phyloP scores from a whole-genome alignment of 768 basidiomycete species.

The Amanita rubescens region DNA sequence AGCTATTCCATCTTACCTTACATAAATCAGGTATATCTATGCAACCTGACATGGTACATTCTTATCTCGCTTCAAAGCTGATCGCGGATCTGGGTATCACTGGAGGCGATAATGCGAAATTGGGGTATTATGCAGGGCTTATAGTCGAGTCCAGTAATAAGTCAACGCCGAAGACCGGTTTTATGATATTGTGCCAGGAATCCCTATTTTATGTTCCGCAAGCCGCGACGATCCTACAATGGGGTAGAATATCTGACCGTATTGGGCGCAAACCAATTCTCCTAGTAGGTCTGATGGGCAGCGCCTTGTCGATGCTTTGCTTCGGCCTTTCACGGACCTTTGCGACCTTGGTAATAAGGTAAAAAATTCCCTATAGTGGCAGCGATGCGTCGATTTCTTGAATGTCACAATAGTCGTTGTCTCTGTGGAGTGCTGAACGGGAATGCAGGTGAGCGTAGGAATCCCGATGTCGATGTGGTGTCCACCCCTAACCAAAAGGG shows the following conservation, averaged over 20 bases:
- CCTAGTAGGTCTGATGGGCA: conserved; percentile 45
- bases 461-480: neutral
- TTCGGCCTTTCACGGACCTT: conserved; percentile 61
- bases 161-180: neutral
- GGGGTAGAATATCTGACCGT: conserved; percentile 56
- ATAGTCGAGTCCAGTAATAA: conserved; percentile 27
- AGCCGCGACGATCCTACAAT: conserved; percentile 50
- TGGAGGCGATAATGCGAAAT: conserved; percentile 53
- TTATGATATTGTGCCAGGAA: conserved; percentile 29
- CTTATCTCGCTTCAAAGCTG: conserved; percentile 29
- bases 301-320: conserved; percentile 42
- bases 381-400: neutral
- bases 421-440: conserved; percentile 63
- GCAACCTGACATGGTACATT: no score
- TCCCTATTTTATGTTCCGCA: conserved; percentile 56
- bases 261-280: conserved; percentile 57
- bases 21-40: conserved; percentile 2
- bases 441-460: conserved; percentile 39
- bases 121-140: conserved; percentile 63
- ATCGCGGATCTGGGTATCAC: conserved; percentile 55
- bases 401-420: conserved; percentile 43
- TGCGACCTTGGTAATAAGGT: conserved; percentile 50
- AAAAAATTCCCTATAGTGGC: neutral
- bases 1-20: conserved; percentile 20
- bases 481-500: neutral